phyloP scores from a whole-genome alignment of 176 grass and related monocot species.

The Alopecurus myosuroides region DNA sequence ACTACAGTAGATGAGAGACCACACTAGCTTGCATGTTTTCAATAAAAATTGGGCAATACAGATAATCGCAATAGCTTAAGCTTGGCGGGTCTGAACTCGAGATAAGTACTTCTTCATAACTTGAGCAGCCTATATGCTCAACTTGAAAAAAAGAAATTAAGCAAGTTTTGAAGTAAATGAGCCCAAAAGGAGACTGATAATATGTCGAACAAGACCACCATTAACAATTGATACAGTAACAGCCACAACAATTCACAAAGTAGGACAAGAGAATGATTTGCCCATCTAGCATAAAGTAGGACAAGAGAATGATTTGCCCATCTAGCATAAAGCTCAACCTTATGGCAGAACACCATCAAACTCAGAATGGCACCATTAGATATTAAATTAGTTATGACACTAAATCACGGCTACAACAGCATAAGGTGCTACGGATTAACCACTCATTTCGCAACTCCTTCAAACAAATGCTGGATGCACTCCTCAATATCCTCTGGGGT shows the following conservation, averaged over 20 bases:
- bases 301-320: constrained; percentile 6
- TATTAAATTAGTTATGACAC: constrained; percentile 1
- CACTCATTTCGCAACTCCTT: constrained; percentile 62
- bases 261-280: no score
- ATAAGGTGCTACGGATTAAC: constrained; percentile 10
- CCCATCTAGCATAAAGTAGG: no score
- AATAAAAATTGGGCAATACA: neutral
- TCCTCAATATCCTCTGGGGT: constrained; percentile 67
- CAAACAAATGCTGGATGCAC: constrained; percentile 71
- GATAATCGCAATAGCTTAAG: neutral
- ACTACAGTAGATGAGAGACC: neutral
- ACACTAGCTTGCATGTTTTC: neutral
- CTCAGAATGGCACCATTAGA: constrained; percentile 17
- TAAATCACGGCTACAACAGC: constrained; percentile 9
- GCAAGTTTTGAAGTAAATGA: constrained; percentile 6
- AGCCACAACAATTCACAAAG: constrained; percentile 35
- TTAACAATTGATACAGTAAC: constrained; percentile 18
- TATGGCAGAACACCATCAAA: constrained; percentile 15
- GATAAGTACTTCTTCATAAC: constrained; percentile 2
- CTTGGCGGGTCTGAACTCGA: neutral
- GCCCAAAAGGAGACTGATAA: neutral
- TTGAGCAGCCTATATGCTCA: neutral
- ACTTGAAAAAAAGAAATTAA: neutral
- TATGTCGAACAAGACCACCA: constrained; percentile 11
- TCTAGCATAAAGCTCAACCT: constrained; percentile 20